Evolutionary conservation across 78 protist genomes (phyloP).

Genomic region (Blattamonas nauphoetae): DNA sequence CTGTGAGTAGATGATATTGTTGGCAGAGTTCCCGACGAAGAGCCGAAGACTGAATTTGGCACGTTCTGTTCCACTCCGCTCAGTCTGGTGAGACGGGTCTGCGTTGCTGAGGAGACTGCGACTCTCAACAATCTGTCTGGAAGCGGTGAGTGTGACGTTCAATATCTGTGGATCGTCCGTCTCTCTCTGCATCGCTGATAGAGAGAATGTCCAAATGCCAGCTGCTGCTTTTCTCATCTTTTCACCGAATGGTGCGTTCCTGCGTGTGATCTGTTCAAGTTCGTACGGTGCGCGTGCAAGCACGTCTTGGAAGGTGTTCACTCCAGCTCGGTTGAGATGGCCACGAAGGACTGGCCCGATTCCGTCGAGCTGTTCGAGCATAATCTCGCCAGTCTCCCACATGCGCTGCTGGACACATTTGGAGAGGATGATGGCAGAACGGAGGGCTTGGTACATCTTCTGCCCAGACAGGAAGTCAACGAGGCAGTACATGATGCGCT

Average conservation of each 20-base stretch:
- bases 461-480: conserved; percentile 8
- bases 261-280: background rate
- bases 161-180: background rate
- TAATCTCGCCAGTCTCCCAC: conserved; percentile 20
- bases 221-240: background rate
- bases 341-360: conserved; percentile 20
- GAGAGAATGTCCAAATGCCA: background rate
- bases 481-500: background rate
- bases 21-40: background rate
- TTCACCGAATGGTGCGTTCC: background rate
- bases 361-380: conserved; percentile 32
- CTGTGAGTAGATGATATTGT: background rate
- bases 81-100: background rate
- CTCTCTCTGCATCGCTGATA: background rate
- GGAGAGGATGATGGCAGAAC: background rate
- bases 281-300: background rate
- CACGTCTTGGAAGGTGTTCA: conserved; percentile 1
- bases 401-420: conserved; percentile 2
- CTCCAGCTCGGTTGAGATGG: conserved; percentile 6
- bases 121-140: background rate
- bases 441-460: background rate
- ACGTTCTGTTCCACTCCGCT: background rate
- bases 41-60: background rate
- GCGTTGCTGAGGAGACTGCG: background rate
- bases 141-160: background rate